Conservation (phyloP, 306 rosid genomes). For the Astragalus membranaceus region DNA sequence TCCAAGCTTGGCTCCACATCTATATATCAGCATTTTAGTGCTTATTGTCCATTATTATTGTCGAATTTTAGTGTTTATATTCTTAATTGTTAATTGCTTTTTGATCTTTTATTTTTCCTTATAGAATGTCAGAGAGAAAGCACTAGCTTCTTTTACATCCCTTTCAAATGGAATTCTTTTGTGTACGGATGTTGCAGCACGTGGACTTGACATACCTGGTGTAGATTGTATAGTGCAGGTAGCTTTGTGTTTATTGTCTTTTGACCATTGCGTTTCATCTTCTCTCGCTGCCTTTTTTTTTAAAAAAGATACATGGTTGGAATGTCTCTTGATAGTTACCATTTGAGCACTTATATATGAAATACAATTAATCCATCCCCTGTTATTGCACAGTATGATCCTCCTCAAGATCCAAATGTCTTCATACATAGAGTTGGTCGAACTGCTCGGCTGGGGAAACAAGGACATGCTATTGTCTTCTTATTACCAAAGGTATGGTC, state of each 20-base stretch:
- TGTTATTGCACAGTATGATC: conserved; percentile 69
- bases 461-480: conserved; percentile 83
- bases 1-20: not conserved
- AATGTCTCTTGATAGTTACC: conserved; percentile 7
- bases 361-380: not conserved
- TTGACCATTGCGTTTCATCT: not conserved
- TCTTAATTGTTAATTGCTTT: not conserved
- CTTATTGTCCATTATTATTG: not conserved
- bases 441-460: conserved; percentile 92
- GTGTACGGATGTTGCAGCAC: conserved; percentile 97
- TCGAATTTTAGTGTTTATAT: not conserved
- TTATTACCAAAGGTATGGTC: conserved; percentile 77
- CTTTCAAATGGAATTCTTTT: conserved; percentile 80
- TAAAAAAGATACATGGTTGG: not conserved
- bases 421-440: conserved; percentile 92
- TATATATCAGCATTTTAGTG: not conserved
- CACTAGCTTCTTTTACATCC: conserved; percentile 74
- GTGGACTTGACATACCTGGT: conserved; percentile 95
- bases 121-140: conserved; percentile 78
- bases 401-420: conserved; percentile 96
- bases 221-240: conserved; percentile 96
- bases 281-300: not conserved
- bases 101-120: conserved; percentile 3
- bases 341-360: not conserved
- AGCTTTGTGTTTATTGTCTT: conserved; percentile 12